A percentile compares a stretch with the other conserved stretches of the same genome.
These are phyloP conservation scores for Citrus reticulata DNA, from an alignment of 345 rosid genomes.

Conservation along the genomic window DNA sequence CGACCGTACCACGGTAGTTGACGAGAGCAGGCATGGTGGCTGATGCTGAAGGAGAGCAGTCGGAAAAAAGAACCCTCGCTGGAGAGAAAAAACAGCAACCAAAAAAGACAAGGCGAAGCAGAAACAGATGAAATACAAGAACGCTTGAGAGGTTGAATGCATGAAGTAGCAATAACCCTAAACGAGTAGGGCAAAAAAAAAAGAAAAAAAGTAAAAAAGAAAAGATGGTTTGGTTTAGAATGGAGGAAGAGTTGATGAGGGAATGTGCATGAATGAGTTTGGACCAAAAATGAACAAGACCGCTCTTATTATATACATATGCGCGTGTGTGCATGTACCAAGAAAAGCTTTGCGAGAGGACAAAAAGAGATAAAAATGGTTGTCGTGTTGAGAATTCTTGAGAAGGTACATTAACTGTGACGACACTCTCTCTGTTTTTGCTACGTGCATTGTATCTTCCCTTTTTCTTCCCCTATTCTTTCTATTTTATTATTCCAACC, in stretches of 20 bases:
- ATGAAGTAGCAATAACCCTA: slow-evolving; percentile 38
- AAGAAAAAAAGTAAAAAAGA: slow-evolving; percentile 15
- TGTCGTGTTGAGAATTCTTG: slow-evolving; percentile 20
- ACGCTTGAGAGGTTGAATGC: slow-evolving; percentile 34
- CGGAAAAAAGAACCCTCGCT: slow-evolving; percentile 16
- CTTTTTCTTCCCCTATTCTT: not conserved
- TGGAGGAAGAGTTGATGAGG: not conserved
- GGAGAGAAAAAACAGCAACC: slow-evolving; percentile 11
- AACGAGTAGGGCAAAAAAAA: slow-evolving; percentile 46
- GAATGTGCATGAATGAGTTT: not conserved
- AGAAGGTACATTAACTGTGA: slow-evolving; percentile 32
- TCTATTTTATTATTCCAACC: not conserved
- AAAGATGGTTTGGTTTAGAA: not conserved
- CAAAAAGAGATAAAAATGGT: not conserved
- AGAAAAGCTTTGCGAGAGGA: too few species aligned
- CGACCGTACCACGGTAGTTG: slow-evolving; percentile 46
- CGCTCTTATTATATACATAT: slow-evolving; percentile 6
- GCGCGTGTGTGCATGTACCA: too few species aligned
- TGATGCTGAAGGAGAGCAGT: slow-evolving; percentile 19
- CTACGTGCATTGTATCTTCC: slow-evolving; percentile 44
- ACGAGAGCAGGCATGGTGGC: slow-evolving; percentile 68
- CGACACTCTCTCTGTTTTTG: not conserved
- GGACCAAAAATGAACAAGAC: not conserved
- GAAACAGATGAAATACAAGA: slow-evolving; percentile 7
- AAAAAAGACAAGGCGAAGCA: slow-evolving; percentile 3